Percentiles rank a stretch among this genome's conserved stretches.
Conservation (phyloP, 257 asterid species). For the Galeopsis tetrahit region DNA sequence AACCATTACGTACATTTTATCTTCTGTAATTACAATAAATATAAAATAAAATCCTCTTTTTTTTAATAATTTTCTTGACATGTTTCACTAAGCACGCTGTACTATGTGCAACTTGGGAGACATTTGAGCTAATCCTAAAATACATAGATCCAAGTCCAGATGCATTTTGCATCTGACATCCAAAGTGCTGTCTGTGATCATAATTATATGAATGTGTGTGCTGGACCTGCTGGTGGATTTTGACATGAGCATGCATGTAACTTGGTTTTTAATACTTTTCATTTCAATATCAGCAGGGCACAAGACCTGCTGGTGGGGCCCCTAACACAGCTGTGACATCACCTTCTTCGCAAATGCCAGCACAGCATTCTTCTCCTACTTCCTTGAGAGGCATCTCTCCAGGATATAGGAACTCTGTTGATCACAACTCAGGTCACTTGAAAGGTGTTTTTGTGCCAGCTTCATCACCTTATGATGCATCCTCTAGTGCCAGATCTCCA, state of each 20-base stretch:
- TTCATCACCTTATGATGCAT: constrained; percentile 79
- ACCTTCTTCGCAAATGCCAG: constrained; percentile 63
- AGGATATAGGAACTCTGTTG: constrained; percentile 54
- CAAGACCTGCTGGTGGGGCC: constrained; percentile 53
- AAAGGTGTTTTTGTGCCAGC: constrained; percentile 66
- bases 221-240: constrained; percentile 11
- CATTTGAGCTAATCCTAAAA: constrained; percentile 22
- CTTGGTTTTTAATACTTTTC: constrained; percentile 30
- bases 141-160: constrained; percentile 4
- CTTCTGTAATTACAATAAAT: background rate
- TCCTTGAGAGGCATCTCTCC: constrained; percentile 69
- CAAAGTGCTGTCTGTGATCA: constrained; percentile 11
- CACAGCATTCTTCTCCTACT: constrained; percentile 59
- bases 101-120: constrained; percentile 14
- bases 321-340: constrained; percentile 50
- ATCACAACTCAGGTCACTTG: constrained; percentile 55
- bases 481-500: constrained; percentile 68
- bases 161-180: constrained; percentile 9
- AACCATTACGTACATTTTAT: background rate
- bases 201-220: constrained; percentile 12
- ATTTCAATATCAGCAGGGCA: constrained; percentile 52
- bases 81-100: constrained; percentile 24
- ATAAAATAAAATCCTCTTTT: background rate
- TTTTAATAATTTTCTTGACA: background rate
- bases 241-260: constrained; percentile 16